Conservation (phyloP, 257 asterid genomes). For the Coffea canephora region DNA sequence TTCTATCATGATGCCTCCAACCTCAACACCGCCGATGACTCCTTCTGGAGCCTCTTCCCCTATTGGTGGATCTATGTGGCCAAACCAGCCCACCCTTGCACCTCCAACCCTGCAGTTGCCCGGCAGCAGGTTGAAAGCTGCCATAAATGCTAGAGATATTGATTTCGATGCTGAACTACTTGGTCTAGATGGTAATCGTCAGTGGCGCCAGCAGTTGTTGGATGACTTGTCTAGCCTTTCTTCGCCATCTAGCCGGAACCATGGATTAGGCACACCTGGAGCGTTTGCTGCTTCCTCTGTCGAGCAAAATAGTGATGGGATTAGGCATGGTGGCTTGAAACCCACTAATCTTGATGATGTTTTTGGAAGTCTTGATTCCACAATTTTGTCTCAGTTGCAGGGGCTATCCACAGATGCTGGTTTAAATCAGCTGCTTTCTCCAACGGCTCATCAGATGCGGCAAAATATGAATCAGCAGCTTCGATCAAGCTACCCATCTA, state of each 20-base stretch:
- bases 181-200: slow-evolving; percentile 14
- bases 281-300: slow-evolving; percentile 19
- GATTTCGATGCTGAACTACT: slow-evolving; percentile 20
- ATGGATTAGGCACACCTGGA: slow-evolving; percentile 13
- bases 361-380: slow-evolving; percentile 27
- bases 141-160: slow-evolving; percentile 30
- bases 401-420: slow-evolving; percentile 26
- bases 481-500: slow-evolving; percentile 17
- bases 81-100: slow-evolving; percentile 21
- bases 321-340: slow-evolving; percentile 24
- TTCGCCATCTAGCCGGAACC: slow-evolving; percentile 30
- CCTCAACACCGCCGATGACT: slow-evolving; percentile 37
- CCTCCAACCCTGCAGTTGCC: slow-evolving; percentile 37
- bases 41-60: slow-evolving; percentile 30
- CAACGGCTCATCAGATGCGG: slow-evolving; percentile 25
- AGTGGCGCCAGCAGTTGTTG: slow-evolving; percentile 26
- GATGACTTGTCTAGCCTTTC: slow-evolving; percentile 33
- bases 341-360: slow-evolving; percentile 33
- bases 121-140: slow-evolving; percentile 35
- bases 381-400: slow-evolving; percentile 31
- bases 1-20: slow-evolving; percentile 29
- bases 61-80: slow-evolving; percentile 30
- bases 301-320: slow-evolving; percentile 15
- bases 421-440: slow-evolving; percentile 22
- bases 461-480: slow-evolving; percentile 28